Evolutionary conservation across 495 filamentous ascomycete species (phyloP).

Genomic region (Neurospora tetrasperma): DNA sequence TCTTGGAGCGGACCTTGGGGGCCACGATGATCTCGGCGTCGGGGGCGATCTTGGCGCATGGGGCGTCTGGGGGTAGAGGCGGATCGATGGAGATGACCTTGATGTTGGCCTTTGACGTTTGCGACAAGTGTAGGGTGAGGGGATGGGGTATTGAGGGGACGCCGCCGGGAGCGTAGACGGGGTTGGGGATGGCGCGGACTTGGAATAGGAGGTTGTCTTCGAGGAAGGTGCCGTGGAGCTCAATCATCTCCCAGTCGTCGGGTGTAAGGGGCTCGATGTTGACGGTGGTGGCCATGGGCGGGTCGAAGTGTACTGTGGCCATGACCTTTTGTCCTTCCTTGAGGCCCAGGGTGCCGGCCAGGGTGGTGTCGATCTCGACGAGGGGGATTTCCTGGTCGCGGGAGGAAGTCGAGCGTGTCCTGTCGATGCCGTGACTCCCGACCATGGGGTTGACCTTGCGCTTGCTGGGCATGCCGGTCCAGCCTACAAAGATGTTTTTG

Average conservation of each 20-base stretch:
- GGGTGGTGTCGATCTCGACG: conserved; percentile 84
- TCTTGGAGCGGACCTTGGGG: conserved; percentile 57
- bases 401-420: conserved; percentile 37
- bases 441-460: conserved; percentile 62
- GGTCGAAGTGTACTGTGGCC: conserved; percentile 68
- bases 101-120: conserved; percentile 90
- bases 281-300: conserved; percentile 79
- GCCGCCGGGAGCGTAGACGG: conserved; percentile 45
- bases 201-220: conserved; percentile 90
- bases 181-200: conserved; percentile 86
- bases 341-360: conserved; percentile 73
- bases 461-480: conserved; percentile 96
- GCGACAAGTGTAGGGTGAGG: conserved; percentile 84
- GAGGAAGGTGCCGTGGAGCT: conserved; percentile 87
- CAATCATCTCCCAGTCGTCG: conserved; percentile 98
- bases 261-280: conserved; percentile 93
- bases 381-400: conserved; percentile 62
- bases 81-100: conserved; percentile 70
- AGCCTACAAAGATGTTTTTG: conserved; percentile 75
- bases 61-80: conserved; percentile 51
- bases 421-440: conserved; percentile 60
- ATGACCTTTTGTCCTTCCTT: conserved; percentile 75
- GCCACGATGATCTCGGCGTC: conserved; percentile 96
- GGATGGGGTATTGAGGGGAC: conserved; percentile 52
- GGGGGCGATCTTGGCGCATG: conserved; percentile 84